Conservation (phyloP, 768 basidiomycete species). For the Agaricus subrufescens region DNA sequence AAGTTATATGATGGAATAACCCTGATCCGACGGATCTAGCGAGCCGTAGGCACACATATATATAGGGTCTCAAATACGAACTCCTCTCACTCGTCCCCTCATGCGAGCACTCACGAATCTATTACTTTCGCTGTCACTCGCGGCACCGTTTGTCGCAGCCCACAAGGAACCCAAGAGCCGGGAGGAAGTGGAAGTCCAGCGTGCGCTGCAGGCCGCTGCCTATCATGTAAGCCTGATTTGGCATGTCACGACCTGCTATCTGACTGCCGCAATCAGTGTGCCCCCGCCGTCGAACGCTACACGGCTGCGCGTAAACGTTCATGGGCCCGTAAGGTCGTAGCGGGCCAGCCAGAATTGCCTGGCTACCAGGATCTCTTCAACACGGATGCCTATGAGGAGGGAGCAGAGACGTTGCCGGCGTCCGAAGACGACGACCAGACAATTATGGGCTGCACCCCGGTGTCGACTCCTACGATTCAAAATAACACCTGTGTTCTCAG, state of each 20-base stretch:
- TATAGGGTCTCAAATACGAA: neutral
- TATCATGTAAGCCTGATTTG: constrained; percentile 35
- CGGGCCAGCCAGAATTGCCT: constrained; percentile 32
- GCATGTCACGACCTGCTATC: neutral
- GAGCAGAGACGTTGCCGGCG: constrained; percentile 13
- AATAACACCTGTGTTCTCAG: constrained; percentile 53
- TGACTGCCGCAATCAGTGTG: constrained; percentile 30
- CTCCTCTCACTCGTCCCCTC: neutral
- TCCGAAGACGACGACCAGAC: constrained; percentile 23
- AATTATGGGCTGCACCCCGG: constrained; percentile 40
- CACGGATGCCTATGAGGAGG: constrained; percentile 29
- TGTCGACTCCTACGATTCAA: constrained; percentile 43
- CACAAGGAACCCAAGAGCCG: constrained; percentile 41
- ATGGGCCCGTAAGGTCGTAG: constrained; percentile 40
- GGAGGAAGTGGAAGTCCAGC: constrained; percentile 42
- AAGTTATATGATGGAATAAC: neutral
- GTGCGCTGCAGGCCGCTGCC: constrained; percentile 46
- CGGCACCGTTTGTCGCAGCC: constrained; percentile 22
- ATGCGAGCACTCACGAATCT: constrained; percentile 11
- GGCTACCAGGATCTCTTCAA: constrained; percentile 41
- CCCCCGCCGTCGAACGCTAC: constrained; percentile 46
- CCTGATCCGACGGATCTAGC: constrained; percentile 3
- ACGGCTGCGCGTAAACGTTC: constrained; percentile 44
- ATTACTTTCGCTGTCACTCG: constrained; percentile 15
- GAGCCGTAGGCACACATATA: neutral